Conservation (phyloP, 257 asterid species). For the Primulina huaijiensis region DNA sequence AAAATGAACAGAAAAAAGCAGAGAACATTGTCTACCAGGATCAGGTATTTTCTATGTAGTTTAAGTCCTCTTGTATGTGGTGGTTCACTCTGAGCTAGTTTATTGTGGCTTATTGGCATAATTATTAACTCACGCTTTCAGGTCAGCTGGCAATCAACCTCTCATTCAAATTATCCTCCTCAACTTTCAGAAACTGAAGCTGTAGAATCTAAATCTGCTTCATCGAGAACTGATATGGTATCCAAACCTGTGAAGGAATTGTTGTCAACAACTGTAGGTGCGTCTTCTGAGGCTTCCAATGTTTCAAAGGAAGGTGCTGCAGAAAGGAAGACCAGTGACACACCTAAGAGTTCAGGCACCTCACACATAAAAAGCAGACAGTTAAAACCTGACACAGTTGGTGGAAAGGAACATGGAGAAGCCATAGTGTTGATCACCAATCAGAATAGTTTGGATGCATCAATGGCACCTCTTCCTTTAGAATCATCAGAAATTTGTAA, state of each 20-base stretch:
- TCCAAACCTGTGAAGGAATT: conserved; percentile 35
- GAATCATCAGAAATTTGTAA: conserved; percentile 36
- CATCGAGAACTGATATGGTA: conserved; percentile 26
- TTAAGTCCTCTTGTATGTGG: conserved; percentile 13
- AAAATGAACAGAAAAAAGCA: conserved; percentile 35
- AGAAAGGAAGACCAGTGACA: conserved; percentile 23
- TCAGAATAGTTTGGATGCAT: conserved; percentile 25
- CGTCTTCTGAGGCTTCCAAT: conserved; percentile 34
- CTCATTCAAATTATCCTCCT: conserved; percentile 38
- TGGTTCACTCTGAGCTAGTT: conserved; percentile 17
- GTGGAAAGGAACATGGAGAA: conserved; percentile 34
- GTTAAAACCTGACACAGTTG: conserved; percentile 30
- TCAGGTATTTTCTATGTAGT: conserved; percentile 44
- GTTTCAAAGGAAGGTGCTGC: conserved; percentile 19
- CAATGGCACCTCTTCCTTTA: conserved; percentile 31
- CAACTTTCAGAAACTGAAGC: conserved; percentile 34
- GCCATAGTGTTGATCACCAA: conserved; percentile 23
- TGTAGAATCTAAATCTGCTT: conserved; percentile 26
- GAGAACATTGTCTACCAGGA: conserved; percentile 33
- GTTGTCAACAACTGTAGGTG: conserved; percentile 20
- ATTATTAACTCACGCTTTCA: conserved; percentile 27
- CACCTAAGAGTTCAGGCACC: conserved; percentile 26
- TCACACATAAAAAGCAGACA: conserved; percentile 25
- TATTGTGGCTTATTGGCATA: conserved; percentile 7
- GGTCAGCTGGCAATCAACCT: conserved; percentile 38